Conservation (phyloP, 106 monocot species). For the Gastrodia elata region DNA sequence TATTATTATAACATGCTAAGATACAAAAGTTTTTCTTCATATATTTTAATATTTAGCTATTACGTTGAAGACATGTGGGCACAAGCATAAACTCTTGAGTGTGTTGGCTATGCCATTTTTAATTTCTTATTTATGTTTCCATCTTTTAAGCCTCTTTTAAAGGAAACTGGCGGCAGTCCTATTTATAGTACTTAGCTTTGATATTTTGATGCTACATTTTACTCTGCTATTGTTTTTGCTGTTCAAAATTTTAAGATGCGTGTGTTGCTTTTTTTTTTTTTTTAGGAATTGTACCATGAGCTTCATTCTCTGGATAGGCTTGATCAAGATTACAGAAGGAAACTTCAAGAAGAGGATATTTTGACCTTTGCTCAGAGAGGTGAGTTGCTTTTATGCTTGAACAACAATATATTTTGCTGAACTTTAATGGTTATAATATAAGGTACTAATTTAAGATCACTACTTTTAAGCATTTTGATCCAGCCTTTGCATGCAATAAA, state of each 20-base stretch:
- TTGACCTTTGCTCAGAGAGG: constrained; percentile 59
- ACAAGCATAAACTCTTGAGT: background rate
- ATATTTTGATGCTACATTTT: background rate
- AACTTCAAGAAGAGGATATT: constrained; percentile 73
- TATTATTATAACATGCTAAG: background rate
- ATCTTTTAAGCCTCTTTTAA: background rate
- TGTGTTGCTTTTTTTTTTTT: background rate
- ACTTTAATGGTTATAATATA: background rate
- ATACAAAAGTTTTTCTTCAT: background rate
- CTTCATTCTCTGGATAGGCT: constrained; percentile 95
- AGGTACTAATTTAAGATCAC: too few relatives aligned
- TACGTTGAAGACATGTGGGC: background rate
- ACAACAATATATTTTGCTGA: background rate
- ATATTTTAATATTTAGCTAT: background rate
- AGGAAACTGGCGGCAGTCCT: background rate
- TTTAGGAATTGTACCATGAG: constrained; percentile 94
- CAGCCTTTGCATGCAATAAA: too few relatives aligned
- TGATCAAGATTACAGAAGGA: constrained; percentile 83
- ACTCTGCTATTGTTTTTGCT: background rate
- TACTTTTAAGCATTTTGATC: too few relatives aligned
- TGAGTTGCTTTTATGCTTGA: constrained; percentile 16
- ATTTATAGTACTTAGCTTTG: background rate
- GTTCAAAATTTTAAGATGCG: background rate
- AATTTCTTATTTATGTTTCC: background rate
- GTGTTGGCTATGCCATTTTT: background rate